A percentile compares a stretch with the other conserved stretches of the same genome.
Conservation (phyloP, 306 rosid species). For the Inga leiocalycina region DNA sequence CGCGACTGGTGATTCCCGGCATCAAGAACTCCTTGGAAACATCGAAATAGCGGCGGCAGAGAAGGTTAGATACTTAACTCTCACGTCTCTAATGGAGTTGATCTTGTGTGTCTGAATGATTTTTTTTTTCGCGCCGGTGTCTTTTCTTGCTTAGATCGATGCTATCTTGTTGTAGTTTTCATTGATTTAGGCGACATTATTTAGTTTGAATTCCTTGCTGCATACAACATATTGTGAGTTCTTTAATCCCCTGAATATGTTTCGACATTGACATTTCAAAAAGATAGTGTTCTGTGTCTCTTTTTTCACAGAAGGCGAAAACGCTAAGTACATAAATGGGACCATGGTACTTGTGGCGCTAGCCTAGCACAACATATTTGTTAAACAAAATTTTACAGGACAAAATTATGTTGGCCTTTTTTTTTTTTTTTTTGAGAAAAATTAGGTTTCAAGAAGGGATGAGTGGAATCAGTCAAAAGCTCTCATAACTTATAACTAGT, state of each 20-base stretch:
- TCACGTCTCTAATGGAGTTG: background rate
- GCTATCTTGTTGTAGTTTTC: background rate
- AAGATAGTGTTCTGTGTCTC: background rate
- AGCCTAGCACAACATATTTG: background rate
- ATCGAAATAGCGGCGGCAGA: background rate
- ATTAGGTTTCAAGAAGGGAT: no score
- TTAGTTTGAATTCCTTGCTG: background rate
- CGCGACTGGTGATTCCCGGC: background rate
- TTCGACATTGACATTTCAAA: background rate
- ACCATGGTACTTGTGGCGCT: background rate
- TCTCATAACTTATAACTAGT: no score
- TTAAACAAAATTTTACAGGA: no score
- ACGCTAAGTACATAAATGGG: background rate
- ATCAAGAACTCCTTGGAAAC: background rate
- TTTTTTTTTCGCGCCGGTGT: background rate
- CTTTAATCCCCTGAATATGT: background rate
- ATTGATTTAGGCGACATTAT: background rate
- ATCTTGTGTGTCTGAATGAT: background rate
- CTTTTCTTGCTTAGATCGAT: background rate
- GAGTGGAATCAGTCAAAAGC: no score
- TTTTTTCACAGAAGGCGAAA: background rate
- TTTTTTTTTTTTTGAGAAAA: no score
- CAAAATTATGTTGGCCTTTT: background rate
- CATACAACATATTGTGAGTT: no score
- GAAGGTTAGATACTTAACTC: slow-evolving; percentile 2